Evolutionary conservation across 345 rosid species (phyloP), one percentile per base, ranked within the genome.

Genomic region (Garcia nutans): DNA sequence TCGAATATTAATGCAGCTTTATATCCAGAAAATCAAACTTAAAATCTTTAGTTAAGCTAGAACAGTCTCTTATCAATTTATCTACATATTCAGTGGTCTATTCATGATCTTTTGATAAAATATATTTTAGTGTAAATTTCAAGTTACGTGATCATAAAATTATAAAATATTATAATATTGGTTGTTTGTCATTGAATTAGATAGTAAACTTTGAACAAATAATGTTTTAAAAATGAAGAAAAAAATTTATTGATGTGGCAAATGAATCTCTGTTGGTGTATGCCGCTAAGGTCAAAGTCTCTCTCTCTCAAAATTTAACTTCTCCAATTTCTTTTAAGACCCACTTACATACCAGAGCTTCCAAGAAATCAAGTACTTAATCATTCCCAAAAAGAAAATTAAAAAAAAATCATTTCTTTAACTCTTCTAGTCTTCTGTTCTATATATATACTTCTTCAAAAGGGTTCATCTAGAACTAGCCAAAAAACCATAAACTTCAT

Each of bases 211-310:
- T 33, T 33, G 1, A 33, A 33, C 37, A 33, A 33, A 33, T 33
- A 33, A 33, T 33, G 3, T 33, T 33, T 33, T 33, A 3, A 28
- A 28, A 28, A 28, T 28, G 31, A 28, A 28, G 31, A 28, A 54
- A 11, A 47, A 10, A 47, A 8, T 9, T 0, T 47, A 54, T 16
- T 54, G 19, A 54, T 17, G 17, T 19, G n/a, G 58, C n/a, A 54
- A 54, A 54, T 54, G 58, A 54, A 54, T 54, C n/a, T 76, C 19
- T 70, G 72, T 70, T 76, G 77, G 68, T 54, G 31, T 24, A 19
- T 28, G 11, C n/a, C 47, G 68, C 31, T 44, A 77, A 74, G 58
- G 72, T 77, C 76, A 75, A 71, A 70, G 70, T 24, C 57, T 55
- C 19, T 5, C 55, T 15, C 13, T 44, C 42, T 31, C 74, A 76